phyloP scores from a whole-genome alignment of 139 green algal species.

The Trebouxia sp. region DNA sequence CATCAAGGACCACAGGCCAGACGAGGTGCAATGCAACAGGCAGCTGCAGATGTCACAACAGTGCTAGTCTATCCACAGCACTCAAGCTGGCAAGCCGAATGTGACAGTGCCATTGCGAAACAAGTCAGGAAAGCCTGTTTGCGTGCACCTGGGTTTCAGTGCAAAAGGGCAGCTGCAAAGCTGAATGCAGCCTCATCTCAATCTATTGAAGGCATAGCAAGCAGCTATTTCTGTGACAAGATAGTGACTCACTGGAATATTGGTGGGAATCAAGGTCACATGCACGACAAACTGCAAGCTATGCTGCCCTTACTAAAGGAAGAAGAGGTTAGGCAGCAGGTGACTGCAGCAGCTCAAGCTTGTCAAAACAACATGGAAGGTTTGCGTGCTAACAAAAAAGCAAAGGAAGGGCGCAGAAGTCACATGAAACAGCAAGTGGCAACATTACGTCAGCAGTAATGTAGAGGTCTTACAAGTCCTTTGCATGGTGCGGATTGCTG shows the following conservation, averaged over 20 bases:
- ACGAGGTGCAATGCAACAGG: background rate
- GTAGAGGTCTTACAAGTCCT: too few relatives aligned
- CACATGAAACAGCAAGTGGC: background rate
- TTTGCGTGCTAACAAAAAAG: background rate
- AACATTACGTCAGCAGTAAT: too few relatives aligned
- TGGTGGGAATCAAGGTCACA: background rate
- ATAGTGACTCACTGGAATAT: constrained; percentile 10
- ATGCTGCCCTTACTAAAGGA: background rate
- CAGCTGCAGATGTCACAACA: background rate
- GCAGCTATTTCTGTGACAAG: background rate
- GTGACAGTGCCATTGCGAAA: background rate
- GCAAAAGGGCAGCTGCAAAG: background rate
- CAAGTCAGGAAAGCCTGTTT: background rate
- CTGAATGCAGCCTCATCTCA: background rate
- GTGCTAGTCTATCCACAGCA: background rate
- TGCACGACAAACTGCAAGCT: background rate
- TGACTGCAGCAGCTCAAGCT: background rate
- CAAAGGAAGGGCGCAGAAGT: background rate
- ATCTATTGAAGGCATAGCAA: background rate
- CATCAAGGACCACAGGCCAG: background rate
- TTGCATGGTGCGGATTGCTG: too few relatives aligned
- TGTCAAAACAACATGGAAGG: background rate
- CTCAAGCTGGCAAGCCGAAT: background rate
- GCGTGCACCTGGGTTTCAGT: background rate
- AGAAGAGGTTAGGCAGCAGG: background rate